Percentiles rank a stretch among this genome's conserved stretches.
phyloP scores from a whole-genome alignment of 345 rosid species.

The Gossypium anomalum region DNA sequence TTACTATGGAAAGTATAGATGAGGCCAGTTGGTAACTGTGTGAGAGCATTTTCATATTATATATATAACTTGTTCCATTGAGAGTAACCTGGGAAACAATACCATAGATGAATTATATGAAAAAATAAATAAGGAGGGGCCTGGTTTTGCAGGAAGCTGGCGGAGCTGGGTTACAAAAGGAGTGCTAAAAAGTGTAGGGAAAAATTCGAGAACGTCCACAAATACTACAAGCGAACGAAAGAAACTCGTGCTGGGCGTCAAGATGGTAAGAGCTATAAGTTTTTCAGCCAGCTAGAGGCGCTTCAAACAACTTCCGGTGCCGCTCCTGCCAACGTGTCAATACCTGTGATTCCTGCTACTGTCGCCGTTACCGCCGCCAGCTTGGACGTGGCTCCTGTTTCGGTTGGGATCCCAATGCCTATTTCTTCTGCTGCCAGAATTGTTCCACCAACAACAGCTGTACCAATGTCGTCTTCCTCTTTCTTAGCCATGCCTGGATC shows the following conservation, averaged over 20 bases:
- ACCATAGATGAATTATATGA: neutral
- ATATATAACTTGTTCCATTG: too few species aligned
- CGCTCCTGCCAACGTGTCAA: constrained; percentile 10
- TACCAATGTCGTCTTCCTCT: constrained; percentile 23
- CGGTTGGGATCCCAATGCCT: constrained; percentile 44
- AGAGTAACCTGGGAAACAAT: neutral
- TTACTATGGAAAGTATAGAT: too few species aligned
- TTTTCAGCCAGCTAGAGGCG: constrained; percentile 84
- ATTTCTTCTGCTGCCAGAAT: constrained; percentile 22
- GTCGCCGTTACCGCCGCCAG: neutral
- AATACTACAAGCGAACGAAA: constrained; percentile 85
- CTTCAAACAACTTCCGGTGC: constrained; percentile 36
- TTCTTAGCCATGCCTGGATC: constrained; percentile 21
- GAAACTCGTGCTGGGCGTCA: constrained; percentile 82
- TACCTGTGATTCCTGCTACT: constrained; percentile 18
- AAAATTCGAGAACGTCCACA: constrained; percentile 92
- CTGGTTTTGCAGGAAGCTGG: constrained; percentile 61
- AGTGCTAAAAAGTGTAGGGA: constrained; percentile 90
- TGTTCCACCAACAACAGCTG: constrained; percentile 23
- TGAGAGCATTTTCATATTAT: too few species aligned
- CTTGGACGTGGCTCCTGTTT: constrained; percentile 40
- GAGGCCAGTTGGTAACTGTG: too few species aligned
- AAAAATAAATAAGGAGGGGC: neutral
- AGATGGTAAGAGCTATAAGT: constrained; percentile 80
- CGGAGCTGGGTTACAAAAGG: constrained; percentile 68